A percentile compares a stretch with the other conserved stretches of the same genome.
phyloP scores from a whole-genome alignment of 805 yeast species.

The Vanderwaltozyma tropicalis region DNA sequence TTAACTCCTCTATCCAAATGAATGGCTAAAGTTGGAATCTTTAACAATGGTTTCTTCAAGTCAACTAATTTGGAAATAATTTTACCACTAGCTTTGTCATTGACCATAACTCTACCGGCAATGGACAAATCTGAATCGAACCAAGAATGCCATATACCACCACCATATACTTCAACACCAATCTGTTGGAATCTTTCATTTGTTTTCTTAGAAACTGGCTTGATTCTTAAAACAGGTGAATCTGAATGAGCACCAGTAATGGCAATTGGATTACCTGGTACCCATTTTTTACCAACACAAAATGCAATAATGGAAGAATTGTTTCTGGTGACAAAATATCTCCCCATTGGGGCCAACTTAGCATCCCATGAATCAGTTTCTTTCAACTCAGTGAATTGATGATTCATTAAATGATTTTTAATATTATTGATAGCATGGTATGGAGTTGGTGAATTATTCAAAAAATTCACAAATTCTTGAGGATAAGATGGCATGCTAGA shows the following conservation, averaged over 20 bases:
- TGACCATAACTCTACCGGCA: slow-evolving; percentile 84
- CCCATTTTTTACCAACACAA: slow-evolving; percentile 62
- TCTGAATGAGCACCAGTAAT: slow-evolving; percentile 96
- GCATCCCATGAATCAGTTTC: slow-evolving; percentile 69
- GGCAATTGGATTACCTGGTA: slow-evolving; percentile 72
- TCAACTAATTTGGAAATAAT: slow-evolving; percentile 61
- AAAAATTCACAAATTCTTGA: slow-evolving; percentile 59
- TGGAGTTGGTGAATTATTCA: slow-evolving; percentile 85
- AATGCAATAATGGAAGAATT: slow-evolving; percentile 84
- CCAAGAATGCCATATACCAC: slow-evolving; percentile 96
- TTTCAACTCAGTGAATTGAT: slow-evolving; percentile 65
- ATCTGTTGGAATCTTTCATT: slow-evolving; percentile 75
- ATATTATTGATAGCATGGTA: slow-evolving; percentile 78
- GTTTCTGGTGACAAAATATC: slow-evolving; percentile 82
- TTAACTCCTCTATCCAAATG: slow-evolving; percentile 75
- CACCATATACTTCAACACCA: slow-evolving; percentile 93
- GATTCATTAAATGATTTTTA: slow-evolving; percentile 39
- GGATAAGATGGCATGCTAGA: slow-evolving; percentile 16
- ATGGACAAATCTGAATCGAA: slow-evolving; percentile 86
- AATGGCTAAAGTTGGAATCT: slow-evolving; percentile 92
- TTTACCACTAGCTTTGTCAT: slow-evolving; percentile 35
- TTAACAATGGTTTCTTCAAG: slow-evolving; percentile 70
- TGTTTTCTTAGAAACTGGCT: slow-evolving; percentile 67
- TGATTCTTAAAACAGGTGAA: slow-evolving; percentile 79
- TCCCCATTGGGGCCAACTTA: slow-evolving; percentile 41